A percentile compares a stretch with the other conserved stretches of the same genome.
These are phyloP conservation scores for Piper longum DNA, from an alignment of 164 flowering plant species.

Conservation along the genomic window DNA sequence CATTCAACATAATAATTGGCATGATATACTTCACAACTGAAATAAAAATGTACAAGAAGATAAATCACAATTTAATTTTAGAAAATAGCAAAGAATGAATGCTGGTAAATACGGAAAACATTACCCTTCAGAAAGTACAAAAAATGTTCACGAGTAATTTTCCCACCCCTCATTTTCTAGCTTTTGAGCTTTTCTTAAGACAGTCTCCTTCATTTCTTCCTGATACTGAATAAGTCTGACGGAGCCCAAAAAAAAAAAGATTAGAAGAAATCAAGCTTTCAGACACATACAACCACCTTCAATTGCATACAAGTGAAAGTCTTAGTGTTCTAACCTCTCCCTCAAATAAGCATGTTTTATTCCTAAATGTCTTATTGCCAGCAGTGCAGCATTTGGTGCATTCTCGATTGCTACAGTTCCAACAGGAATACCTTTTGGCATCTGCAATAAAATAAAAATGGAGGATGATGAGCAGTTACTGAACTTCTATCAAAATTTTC, in stretches of 20 bases:
- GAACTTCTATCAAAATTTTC: background rate
- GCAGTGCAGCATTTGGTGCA: conserved; percentile 80
- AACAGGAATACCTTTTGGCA: conserved; percentile 97
- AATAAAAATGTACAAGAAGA: background rate
- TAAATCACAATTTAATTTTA: background rate
- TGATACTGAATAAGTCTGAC: conserved; percentile 59
- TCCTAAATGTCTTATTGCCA: conserved; percentile 69
- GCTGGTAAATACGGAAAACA: too few relatives aligned
- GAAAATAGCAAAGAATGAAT: too few relatives aligned
- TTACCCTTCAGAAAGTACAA: background rate
- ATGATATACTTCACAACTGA: background rate
- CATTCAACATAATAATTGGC: too few relatives aligned
- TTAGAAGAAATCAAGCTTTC: background rate
- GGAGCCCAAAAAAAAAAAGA: background rate
- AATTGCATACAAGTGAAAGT: background rate
- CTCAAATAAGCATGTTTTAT: conserved; percentile 28
- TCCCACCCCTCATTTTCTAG: conserved; percentile 64
- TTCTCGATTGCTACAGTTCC: conserved; percentile 89
- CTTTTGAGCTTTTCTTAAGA: conserved; percentile 62
- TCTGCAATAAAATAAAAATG: conserved; percentile 26
- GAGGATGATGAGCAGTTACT: background rate
- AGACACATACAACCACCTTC: background rate
- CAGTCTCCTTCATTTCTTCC: conserved; percentile 51
- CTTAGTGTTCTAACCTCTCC: conserved; percentile 23
- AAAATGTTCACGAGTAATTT: conserved; percentile 5